Percentiles rank a stretch among this genome's conserved stretches.
These are phyloP conservation scores for Colletotrichum lupini DNA, from an alignment of 2,329 filamentous ascomycete species.

Conservation along the genomic window DNA sequence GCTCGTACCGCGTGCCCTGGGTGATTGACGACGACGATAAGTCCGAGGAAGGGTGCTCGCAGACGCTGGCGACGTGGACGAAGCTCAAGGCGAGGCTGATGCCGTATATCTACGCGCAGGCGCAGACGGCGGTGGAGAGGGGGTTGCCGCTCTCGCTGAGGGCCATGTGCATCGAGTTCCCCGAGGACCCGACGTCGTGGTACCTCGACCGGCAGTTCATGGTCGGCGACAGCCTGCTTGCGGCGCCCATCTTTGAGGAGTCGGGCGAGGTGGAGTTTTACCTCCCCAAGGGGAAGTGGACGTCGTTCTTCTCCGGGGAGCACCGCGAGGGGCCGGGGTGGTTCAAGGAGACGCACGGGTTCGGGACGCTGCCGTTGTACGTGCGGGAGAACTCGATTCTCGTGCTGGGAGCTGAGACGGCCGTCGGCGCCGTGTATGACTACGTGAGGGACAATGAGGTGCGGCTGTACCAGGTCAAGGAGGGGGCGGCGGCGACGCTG, in stretches of 20 bases:
- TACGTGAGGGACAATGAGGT: slow-evolving; percentile 60
- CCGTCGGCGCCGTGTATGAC: slow-evolving; percentile 58
- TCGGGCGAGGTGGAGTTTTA: slow-evolving; percentile 75
- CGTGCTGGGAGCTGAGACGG: slow-evolving; percentile 54
- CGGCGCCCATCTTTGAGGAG: slow-evolving; percentile 73
- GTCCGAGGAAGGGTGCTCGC: slow-evolving; percentile 64
- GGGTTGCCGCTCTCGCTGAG: slow-evolving; percentile 73
- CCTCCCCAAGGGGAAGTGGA: slow-evolving; percentile 61
- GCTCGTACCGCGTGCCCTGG: slow-evolving; percentile 81
- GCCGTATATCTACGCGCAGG: slow-evolving; percentile 63
- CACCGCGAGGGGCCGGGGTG: slow-evolving; percentile 63
- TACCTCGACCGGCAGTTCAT: slow-evolving; percentile 78
- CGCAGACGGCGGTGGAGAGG: slow-evolving; percentile 51
- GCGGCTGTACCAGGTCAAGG: slow-evolving; percentile 53
- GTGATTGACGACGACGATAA: slow-evolving; percentile 73
- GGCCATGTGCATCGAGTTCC: slow-evolving; percentile 77
- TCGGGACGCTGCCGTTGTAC: slow-evolving; percentile 68
- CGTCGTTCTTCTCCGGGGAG: slow-evolving; percentile 60
- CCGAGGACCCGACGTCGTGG: slow-evolving; percentile 75
- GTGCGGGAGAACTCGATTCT: slow-evolving; percentile 65
- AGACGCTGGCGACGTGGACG: slow-evolving; percentile 58
- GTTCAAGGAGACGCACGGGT: slow-evolving; percentile 70
- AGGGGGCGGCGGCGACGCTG: slow-evolving; percentile 54
- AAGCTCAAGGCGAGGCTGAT: slow-evolving; percentile 62
- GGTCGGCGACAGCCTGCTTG: slow-evolving; percentile 73